phyloP scores from a whole-genome alignment of 345 rosid species.

The Corchorus capsularis region DNA sequence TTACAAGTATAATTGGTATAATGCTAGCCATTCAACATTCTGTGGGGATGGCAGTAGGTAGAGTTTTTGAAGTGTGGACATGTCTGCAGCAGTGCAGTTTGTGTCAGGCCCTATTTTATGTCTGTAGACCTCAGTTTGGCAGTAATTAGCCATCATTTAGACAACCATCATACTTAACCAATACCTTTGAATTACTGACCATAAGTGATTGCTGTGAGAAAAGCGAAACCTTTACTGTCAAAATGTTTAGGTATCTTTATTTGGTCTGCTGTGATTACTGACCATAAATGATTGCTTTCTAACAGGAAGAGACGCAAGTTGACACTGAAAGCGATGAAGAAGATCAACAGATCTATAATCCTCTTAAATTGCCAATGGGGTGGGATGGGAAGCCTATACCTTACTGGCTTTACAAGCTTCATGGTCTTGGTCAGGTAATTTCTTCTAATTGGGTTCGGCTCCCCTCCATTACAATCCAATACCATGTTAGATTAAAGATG shows the following conservation, averaged over 20 bases:
- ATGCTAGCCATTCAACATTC: neutral
- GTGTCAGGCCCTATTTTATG: neutral
- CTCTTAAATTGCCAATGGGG: conserved; percentile 95
- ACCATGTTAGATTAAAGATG: too few species aligned
- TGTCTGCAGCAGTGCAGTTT: neutral
- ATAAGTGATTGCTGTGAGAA: neutral
- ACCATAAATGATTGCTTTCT: conserved; percentile 12
- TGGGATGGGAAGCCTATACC: conserved; percentile 99
- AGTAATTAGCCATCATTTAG: neutral
- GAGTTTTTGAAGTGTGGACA: conserved; percentile 11
- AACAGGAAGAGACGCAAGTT: conserved; percentile 86
- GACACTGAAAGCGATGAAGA: conserved; percentile 99
- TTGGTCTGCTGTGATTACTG: conserved; percentile 16
- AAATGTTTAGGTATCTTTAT: conserved; percentile 3
- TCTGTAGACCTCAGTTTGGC: neutral
- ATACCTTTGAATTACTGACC: neutral
- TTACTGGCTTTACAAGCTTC: conserved; percentile 98
- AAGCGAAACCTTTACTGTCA: neutral
- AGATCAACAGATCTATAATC: conserved; percentile 90
- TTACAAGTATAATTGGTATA: neutral
- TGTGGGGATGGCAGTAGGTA: neutral
- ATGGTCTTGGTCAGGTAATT: conserved; percentile 95
- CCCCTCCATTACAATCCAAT: too few species aligned
- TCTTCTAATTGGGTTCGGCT: neutral
- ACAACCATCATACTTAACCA: neutral